Percentiles rank a stretch among this genome's conserved stretches.
These are phyloP conservation scores for Acacia confusa DNA, from an alignment of 306 rosid species.

Conservation along the genomic window DNA sequence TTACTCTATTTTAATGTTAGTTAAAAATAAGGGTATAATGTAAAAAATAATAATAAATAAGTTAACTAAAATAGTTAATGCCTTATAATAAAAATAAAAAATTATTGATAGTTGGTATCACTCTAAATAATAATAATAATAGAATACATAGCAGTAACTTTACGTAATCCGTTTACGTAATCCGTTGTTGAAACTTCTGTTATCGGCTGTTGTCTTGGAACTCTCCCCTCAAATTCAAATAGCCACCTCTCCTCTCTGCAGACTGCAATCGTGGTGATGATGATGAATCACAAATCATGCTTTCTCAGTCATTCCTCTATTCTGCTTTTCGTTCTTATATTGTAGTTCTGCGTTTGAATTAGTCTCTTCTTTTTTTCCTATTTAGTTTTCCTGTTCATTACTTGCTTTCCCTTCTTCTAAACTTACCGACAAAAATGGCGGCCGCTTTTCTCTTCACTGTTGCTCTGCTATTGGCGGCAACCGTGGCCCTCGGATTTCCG, in stretches of 20 bases:
- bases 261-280: not conserved
- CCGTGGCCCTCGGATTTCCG: slow-evolving; percentile 49
- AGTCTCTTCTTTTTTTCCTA: not conserved
- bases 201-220: slow-evolving; percentile 16
- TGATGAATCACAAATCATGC: not conserved
- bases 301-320: slow-evolving; percentile 15
- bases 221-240: slow-evolving; percentile 24
- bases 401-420: not conserved
- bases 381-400: not conserved
- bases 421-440: slow-evolving; percentile 42
- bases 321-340: slow-evolving; percentile 17
- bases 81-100: too few species aligned
- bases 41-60: too few species aligned
- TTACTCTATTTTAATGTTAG: too few species aligned
- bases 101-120: too few species aligned
- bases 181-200: slow-evolving; percentile 44
- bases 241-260: slow-evolving; percentile 17
- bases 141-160: not conserved
- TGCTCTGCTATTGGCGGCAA: slow-evolving; percentile 34
- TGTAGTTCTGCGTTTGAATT: not conserved
- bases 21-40: too few species aligned
- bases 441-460: slow-evolving; percentile 32
- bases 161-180: slow-evolving; percentile 48
- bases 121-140: too few species aligned
- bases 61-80: too few species aligned